Conservation (phyloP, 1,284 basidiomycete species). For the Microstroma glucosiphilum region DNA sequence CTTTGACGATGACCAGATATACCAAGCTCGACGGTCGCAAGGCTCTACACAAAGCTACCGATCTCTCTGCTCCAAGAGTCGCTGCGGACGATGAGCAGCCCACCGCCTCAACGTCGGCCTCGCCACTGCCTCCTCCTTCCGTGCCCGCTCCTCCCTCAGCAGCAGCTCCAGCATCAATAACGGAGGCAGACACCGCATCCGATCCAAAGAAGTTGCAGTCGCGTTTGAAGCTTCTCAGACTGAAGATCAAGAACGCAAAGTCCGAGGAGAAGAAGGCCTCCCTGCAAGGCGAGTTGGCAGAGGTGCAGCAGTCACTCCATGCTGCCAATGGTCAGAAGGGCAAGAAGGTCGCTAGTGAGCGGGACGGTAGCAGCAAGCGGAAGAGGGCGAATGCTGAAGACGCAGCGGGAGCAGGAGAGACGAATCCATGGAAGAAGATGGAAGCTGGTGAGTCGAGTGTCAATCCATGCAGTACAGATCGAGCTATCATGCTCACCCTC, state of each 20-base stretch:
- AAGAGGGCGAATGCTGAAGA: slow-evolving; percentile 11
- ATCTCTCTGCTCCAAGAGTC: neutral
- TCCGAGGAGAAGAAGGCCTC: slow-evolving; percentile 24
- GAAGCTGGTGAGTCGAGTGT: slow-evolving; percentile 4
- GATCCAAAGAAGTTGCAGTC: slow-evolving; percentile 28
- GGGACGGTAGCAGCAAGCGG: slow-evolving; percentile 9
- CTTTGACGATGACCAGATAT: slow-evolving; percentile 30
- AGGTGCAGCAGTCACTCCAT: slow-evolving; percentile 30
- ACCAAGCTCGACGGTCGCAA: slow-evolving; percentile 33
- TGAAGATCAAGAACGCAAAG: slow-evolving; percentile 43
- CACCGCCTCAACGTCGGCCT: neutral
- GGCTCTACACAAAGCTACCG: slow-evolving; percentile 18
- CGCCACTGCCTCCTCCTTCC: slow-evolving; percentile 21
- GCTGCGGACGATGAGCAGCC: neutral
- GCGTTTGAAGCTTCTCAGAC: slow-evolving; percentile 44
- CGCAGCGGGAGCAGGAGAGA: neutral
- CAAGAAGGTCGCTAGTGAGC: slow-evolving; percentile 6
- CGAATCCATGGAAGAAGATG: slow-evolving; percentile 16
- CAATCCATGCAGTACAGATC: too few species aligned
- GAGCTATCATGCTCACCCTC: too few species aligned
- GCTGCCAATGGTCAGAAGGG: slow-evolving; percentile 23
- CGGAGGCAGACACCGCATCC: neutral
- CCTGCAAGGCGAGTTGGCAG: slow-evolving; percentile 33
- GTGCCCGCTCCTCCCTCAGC: slow-evolving; percentile 34
- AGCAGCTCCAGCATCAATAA: slow-evolving; percentile 22